Evolutionary conservation across 139 green algal genomes (phyloP).

Genomic region (Chlamydomonas sp.): DNA sequence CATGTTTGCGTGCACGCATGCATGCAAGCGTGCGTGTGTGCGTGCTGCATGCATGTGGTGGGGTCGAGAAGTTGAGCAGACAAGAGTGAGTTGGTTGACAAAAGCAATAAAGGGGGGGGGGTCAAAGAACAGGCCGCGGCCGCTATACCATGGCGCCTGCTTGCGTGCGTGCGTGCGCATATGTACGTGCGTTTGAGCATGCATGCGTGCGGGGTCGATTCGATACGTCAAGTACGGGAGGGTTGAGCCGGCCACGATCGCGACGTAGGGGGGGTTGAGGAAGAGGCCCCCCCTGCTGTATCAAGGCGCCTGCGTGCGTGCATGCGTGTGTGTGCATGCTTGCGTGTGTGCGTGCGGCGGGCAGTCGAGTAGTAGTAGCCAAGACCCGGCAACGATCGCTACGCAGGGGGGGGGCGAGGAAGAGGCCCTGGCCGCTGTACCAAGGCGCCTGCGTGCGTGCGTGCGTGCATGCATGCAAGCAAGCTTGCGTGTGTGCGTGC

Average conservation of each 20-base stretch:
- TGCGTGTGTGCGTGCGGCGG: neutral
- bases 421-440: neutral
- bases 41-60: too few species aligned
- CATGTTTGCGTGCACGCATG: too few species aligned
- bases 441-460: neutral
- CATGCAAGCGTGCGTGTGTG: too few species aligned
- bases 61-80: too few species aligned
- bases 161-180: neutral
- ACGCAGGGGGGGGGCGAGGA: neutral
- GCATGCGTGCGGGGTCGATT: too few species aligned
- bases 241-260: too few species aligned
- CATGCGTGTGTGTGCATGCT: too few species aligned
- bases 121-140: constrained; percentile 68
- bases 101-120: constrained; percentile 58
- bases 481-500: too few species aligned
- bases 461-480: neutral
- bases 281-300: constrained; percentile 61
- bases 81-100: too few species aligned
- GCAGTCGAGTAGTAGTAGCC: neutral
- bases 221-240: too few species aligned
- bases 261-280: constrained; percentile 63
- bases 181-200: too few species aligned
- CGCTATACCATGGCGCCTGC: constrained; percentile 61
- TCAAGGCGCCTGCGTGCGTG: constrained; percentile 15
- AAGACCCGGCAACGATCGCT: neutral